Percentiles rank a stretch among this genome's conserved stretches.
Evolutionary conservation across 495 filamentous ascomycete genomes (phyloP).

Genomic region (Choiromyces venosus): DNA sequence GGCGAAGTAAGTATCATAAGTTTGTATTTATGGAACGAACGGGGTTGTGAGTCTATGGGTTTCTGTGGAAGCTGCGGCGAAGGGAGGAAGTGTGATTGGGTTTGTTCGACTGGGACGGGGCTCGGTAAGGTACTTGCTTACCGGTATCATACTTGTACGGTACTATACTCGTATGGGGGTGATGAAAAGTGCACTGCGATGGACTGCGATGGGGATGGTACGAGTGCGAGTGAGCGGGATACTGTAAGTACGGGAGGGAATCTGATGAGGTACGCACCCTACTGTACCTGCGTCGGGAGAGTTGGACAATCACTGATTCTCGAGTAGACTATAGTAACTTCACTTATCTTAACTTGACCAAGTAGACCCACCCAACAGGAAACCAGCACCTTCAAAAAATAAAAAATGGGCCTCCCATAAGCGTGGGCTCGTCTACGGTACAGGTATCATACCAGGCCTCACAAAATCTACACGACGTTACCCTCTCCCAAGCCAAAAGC

Average conservation of each 20-base stretch:
- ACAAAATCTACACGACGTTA: neutral
- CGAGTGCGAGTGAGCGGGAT: neutral
- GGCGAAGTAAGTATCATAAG: neutral
- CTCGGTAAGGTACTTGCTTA: too few relatives aligned
- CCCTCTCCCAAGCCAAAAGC: neutral
- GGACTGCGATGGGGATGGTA: neutral
- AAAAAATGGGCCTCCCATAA: neutral
- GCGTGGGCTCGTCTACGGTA: neutral
- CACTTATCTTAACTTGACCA: neutral
- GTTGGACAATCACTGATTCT: neutral
- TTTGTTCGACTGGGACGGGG: neutral
- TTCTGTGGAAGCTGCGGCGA: neutral
- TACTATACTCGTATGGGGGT: neutral
- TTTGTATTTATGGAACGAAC: neutral
- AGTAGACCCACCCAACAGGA: neutral
- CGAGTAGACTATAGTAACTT: neutral
- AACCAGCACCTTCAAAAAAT: neutral
- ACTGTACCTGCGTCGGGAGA: neutral
- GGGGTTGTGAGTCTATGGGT: neutral
- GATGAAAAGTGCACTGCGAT: neutral
- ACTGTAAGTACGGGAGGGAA: neutral
- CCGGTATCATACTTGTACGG: too few relatives aligned
- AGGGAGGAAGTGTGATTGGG: neutral
- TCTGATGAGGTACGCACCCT: neutral
- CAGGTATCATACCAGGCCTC: neutral